A percentile compares a stretch with the other conserved stretches of the same genome.
phyloP scores from a whole-genome alignment of 176 grass and related monocot genomes.

The Themeda triandra region DNA sequence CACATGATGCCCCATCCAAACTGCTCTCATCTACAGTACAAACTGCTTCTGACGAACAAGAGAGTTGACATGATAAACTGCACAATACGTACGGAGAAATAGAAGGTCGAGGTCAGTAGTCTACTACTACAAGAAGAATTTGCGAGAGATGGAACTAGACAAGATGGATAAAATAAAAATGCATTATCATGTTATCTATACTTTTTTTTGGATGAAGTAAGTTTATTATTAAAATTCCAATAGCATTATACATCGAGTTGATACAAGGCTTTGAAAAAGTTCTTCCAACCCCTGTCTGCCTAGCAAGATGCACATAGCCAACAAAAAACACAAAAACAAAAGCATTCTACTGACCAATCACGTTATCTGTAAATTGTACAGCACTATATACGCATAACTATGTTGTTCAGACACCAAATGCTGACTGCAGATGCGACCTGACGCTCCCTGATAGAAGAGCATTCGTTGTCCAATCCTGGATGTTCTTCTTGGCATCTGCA shows the following conservation, averaged over 20 bases:
- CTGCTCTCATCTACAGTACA: not conserved
- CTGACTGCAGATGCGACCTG: slow-evolving; percentile 69
- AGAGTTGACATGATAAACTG: not conserved
- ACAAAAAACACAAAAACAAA: not conserved
- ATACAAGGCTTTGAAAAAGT: not conserved
- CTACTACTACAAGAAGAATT: no score
- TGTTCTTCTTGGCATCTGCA: slow-evolving; percentile 94
- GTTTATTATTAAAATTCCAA: not conserved
- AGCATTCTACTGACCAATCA: not conserved
- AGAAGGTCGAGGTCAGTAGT: not conserved
- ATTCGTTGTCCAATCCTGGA: slow-evolving; percentile 60
- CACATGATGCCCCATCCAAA: not conserved
- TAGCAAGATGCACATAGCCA: not conserved
- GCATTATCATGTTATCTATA: not conserved
- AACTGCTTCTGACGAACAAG: not conserved
- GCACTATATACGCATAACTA: not conserved
- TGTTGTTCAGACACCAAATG: slow-evolving; percentile 59
- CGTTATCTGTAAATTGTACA: slow-evolving; percentile 18
- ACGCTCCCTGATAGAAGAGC: slow-evolving; percentile 62
- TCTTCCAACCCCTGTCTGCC: not conserved
- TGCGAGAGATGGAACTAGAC: not conserved
- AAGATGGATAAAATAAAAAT: not conserved
- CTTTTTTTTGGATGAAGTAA: not conserved
- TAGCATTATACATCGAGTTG: not conserved
- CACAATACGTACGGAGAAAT: no score